A percentile compares a stretch with the other conserved stretches of the same genome.
phyloP scores from a whole-genome alignment of 2,329 filamentous ascomycete species.

The Cordyceps tenuipes region DNA sequence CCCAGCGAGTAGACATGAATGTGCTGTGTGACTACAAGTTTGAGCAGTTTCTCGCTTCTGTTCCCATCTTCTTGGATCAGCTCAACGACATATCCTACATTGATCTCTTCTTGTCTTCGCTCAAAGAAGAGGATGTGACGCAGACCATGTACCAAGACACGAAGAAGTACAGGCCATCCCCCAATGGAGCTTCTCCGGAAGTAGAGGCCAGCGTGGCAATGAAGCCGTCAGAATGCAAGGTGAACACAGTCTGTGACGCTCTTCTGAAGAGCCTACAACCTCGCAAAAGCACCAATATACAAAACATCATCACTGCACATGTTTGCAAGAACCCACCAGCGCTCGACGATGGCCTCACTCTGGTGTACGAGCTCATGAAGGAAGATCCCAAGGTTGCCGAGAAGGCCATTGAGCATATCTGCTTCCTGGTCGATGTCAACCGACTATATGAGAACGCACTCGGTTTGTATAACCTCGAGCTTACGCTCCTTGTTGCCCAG shows the following conservation, averaged over 20 bases:
- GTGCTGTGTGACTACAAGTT: slow-evolving; percentile 92
- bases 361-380: slow-evolving; percentile 68
- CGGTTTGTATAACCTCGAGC: slow-evolving; percentile 83
- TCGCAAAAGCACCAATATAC: slow-evolving; percentile 58
- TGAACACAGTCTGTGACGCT: slow-evolving; percentile 83
- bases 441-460: slow-evolving; percentile 84
- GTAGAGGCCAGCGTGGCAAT: slow-evolving; percentile 13
- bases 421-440: slow-evolving; percentile 91
- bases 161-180: slow-evolving; percentile 32
- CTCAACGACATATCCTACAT: slow-evolving; percentile 73
- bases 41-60: slow-evolving; percentile 69
- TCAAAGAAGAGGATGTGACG: slow-evolving; percentile 86
- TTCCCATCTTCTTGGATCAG: slow-evolving; percentile 74
- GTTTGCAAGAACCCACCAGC: slow-evolving; percentile 91
- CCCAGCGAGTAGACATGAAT: slow-evolving; percentile 95
- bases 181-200: slow-evolving; percentile 8
- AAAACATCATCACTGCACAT: slow-evolving; percentile 90
- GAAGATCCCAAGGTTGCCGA: slow-evolving; percentile 67
- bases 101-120: slow-evolving; percentile 81
- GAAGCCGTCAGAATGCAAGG: slow-evolving; percentile 43
- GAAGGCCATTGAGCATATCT: slow-evolving; percentile 90
- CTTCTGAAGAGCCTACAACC: slow-evolving; percentile 61
- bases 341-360: slow-evolving; percentile 70
- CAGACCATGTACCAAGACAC: slow-evolving; percentile 92
- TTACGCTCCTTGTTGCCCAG: slow-evolving; percentile 84